Evolutionary conservation across 768 basidiomycete species (phyloP).

Genomic region (Rhodosporidiobolus odoratus): DNA sequence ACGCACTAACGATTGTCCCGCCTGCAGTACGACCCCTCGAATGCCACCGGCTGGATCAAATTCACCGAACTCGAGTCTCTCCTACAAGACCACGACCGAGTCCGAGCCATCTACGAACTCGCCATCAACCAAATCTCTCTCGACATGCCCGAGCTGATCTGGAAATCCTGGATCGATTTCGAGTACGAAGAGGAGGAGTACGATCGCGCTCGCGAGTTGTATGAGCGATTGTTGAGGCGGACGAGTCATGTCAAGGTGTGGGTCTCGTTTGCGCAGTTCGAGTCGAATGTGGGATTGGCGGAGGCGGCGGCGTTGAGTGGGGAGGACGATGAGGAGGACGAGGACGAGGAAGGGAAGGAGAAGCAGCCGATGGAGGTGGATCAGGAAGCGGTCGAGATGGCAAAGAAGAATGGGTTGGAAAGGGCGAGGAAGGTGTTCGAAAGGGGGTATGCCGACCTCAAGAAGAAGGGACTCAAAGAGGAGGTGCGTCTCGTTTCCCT

Average conservation of each 20-base stretch:
- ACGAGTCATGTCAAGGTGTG: constrained; percentile 96
- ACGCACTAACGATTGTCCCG: constrained; percentile 9
- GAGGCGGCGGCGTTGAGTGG: constrained; percentile 44
- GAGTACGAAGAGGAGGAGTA: constrained; percentile 91
- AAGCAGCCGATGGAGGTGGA: constrained; percentile 42
- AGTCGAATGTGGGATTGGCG: constrained; percentile 52
- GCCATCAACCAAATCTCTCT: constrained; percentile 74
- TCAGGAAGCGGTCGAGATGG: constrained; percentile 41
- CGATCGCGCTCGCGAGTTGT: constrained; percentile 71
- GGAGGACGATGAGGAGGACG: constrained; percentile 65
- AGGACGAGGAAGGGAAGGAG: constrained; percentile 55
- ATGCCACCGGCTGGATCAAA: constrained; percentile 91
- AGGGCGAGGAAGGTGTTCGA: constrained; percentile 74
- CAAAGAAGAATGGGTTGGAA: constrained; percentile 42
- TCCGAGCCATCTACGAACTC: constrained; percentile 89
- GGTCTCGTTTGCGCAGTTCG: constrained; percentile 91
- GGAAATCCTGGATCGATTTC: constrained; percentile 96
- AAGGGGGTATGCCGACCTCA: constrained; percentile 80
- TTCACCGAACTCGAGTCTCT: constrained; percentile 86
- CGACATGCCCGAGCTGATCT: constrained; percentile 89
- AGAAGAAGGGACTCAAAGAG: constrained; percentile 70
- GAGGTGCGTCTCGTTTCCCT: constrained; percentile 58
- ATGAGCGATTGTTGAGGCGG: constrained; percentile 75
- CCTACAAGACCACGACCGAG: constrained; percentile 77
- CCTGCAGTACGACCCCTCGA: constrained; percentile 73